phyloP scores from a whole-genome alignment of 2,329 filamentous ascomycete species.

The Colletotrichum australisinense region DNA sequence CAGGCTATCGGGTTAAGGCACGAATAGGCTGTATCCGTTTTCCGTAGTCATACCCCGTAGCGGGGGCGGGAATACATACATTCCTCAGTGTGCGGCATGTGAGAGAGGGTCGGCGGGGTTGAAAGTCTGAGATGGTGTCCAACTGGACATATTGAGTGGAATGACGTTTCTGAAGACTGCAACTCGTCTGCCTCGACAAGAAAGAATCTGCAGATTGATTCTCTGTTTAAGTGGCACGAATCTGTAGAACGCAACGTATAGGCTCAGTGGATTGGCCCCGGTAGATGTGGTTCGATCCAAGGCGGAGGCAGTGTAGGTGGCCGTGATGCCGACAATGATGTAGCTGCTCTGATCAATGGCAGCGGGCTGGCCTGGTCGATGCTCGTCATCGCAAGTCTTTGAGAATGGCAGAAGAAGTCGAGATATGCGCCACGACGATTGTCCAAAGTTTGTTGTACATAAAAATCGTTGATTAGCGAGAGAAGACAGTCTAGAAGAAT shows the following conservation, averaged over 20 bases:
- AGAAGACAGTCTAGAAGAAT: neutral
- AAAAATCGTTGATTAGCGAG: neutral
- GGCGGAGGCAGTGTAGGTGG: neutral
- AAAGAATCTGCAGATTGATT: neutral
- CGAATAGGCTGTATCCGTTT: neutral
- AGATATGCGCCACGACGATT: neutral
- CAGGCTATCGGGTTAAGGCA: constrained; percentile 3
- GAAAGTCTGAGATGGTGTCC: constrained; percentile 8
- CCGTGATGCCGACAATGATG: neutral
- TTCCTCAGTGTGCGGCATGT: neutral
- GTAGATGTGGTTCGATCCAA: no score
- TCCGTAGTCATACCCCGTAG: neutral
- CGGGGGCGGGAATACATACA: neutral
- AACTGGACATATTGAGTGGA: no score
- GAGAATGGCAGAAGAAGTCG: neutral
- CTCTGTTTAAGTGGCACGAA: neutral
- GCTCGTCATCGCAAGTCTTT: neutral
- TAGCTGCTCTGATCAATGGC: neutral
- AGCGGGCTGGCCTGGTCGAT: neutral
- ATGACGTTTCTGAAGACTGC: neutral
- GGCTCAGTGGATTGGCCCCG: neutral
- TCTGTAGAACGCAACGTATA: neutral
- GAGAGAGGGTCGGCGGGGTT: constrained; percentile 9
- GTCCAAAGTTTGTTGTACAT: neutral
- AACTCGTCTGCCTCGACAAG: neutral